Evolutionary conservation across 106 monocot species (phyloP).

Genomic region (Phalaenopsis aphrodite): DNA sequence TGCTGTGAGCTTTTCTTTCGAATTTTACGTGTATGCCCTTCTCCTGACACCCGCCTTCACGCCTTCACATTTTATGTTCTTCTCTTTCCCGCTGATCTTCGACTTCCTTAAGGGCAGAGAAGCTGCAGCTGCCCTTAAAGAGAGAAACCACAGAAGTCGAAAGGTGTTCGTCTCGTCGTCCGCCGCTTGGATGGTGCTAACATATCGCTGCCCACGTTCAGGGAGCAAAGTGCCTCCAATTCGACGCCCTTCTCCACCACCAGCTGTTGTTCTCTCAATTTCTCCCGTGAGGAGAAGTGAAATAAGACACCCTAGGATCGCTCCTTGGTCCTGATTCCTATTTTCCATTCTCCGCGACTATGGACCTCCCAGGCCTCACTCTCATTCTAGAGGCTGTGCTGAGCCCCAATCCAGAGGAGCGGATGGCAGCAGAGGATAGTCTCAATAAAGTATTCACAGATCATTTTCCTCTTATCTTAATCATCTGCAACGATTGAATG

Average conservation of each 20-base stretch:
- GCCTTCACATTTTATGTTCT: no score
- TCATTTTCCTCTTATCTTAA: background rate
- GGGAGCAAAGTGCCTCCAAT: background rate
- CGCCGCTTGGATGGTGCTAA: no score
- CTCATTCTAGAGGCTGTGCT: constrained; percentile 73
- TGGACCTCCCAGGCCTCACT: constrained; percentile 75
- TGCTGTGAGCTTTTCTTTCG: no score
- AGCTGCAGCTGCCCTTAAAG: no score
- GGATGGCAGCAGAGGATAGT: constrained; percentile 88
- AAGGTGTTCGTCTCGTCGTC: no score
- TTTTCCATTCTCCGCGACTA: constrained; percentile 12
- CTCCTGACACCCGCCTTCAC: no score
- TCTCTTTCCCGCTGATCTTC: no score
- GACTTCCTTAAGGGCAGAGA: no score
- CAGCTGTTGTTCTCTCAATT: background rate
- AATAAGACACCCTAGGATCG: constrained; percentile 5
- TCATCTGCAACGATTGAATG: background rate
- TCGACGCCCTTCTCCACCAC: background rate
- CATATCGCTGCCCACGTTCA: background rate
- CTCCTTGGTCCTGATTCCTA: background rate
- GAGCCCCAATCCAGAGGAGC: constrained; percentile 77
- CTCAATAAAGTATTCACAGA: constrained; percentile 61
- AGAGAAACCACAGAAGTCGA: no score
- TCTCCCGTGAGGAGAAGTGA: background rate
- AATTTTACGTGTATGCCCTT: no score